Evolutionary conservation across 805 yeast genomes (phyloP).

Genomic region (Metschnikowia aberdeeniae): DNA sequence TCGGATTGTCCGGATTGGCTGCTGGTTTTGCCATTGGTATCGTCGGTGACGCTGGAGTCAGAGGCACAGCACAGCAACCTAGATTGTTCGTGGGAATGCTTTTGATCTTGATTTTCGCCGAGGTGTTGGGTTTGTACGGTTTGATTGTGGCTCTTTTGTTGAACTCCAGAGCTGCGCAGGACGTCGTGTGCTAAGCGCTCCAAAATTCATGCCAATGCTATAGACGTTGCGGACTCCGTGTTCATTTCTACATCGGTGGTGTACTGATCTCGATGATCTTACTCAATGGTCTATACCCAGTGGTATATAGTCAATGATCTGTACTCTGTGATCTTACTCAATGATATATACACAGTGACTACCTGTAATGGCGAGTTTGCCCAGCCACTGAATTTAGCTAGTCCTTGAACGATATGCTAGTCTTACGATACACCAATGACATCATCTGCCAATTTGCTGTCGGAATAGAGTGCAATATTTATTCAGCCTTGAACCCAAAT

Average conservation of each 20-base stretch:
- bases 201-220: not conserved
- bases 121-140: slow-evolving; percentile 97
- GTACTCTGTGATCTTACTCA: no score
- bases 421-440: no score
- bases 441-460: no score
- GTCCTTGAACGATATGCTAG: no score
- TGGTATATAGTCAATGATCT: not conserved
- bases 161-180: slow-evolving; percentile 96
- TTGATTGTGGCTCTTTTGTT: slow-evolving; percentile 95
- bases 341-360: no score
- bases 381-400: no score
- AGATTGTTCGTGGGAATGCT: slow-evolving; percentile 98
- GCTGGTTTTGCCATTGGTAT: slow-evolving; percentile 99
- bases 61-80: slow-evolving; percentile 98
- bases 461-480: no score
- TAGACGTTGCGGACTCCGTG: not conserved
- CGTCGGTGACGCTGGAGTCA: slow-evolving; percentile 99
- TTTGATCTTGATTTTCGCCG: slow-evolving; percentile 97
- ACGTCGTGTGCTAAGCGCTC: slow-evolving; percentile 64
- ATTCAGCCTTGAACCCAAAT: no score
- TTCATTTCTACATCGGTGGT: slow-evolving; percentile 1
- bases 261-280: not conserved
- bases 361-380: no score
- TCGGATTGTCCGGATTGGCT: slow-evolving; percentile 95
- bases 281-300: no score